These are phyloP conservation scores for Chaetoceros tenuissimus DNA, from an alignment of 108 stramenopile species.

Conservation along the genomic window DNA sequence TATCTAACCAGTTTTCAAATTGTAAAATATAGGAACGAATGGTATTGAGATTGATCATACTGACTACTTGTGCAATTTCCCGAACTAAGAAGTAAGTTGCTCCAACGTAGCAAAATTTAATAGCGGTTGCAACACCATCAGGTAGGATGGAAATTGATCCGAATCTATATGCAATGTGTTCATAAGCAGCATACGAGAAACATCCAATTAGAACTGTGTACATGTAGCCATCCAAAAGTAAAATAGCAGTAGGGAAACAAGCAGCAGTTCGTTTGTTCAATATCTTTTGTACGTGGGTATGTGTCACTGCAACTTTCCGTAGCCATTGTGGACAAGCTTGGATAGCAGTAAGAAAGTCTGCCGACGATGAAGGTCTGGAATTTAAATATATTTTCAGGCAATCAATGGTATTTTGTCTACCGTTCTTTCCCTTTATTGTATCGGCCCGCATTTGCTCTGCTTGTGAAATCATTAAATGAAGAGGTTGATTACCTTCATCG, in stretches of 20 bases:
- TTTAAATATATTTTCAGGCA: slow-evolving; percentile 66
- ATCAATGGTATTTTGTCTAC: slow-evolving; percentile 28
- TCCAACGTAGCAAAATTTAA: slow-evolving; percentile 42
- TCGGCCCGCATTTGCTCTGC: not conserved
- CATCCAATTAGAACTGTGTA: slow-evolving; percentile 52
- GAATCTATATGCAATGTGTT: slow-evolving; percentile 50
- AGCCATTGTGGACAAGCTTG: slow-evolving; percentile 77
- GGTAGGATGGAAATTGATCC: slow-evolving; percentile 2
- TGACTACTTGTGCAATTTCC: slow-evolving; percentile 54
- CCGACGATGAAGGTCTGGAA: slow-evolving; percentile 42
- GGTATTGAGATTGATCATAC: slow-evolving; percentile 40
- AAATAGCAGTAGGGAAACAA: slow-evolving; percentile 69
- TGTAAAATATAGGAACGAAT: slow-evolving; percentile 58
- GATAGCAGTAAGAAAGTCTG: slow-evolving; percentile 71
- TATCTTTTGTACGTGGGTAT: slow-evolving; percentile 65
- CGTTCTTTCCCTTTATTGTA: not conserved
- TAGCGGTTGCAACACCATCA: slow-evolving; percentile 1
- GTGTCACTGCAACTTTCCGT: slow-evolving; percentile 69
- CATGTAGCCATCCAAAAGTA: slow-evolving; percentile 65
- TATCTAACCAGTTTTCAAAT: slow-evolving; percentile 72
- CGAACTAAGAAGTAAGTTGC: slow-evolving; percentile 60
- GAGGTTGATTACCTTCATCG: slow-evolving; percentile 58
- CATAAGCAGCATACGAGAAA: slow-evolving; percentile 58
- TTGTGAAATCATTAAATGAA: slow-evolving; percentile 41
- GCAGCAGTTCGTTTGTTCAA: slow-evolving; percentile 72